Evolutionary conservation across 177 flowering plant species (phyloP).

Genomic region (Telopea speciosissima): DNA sequence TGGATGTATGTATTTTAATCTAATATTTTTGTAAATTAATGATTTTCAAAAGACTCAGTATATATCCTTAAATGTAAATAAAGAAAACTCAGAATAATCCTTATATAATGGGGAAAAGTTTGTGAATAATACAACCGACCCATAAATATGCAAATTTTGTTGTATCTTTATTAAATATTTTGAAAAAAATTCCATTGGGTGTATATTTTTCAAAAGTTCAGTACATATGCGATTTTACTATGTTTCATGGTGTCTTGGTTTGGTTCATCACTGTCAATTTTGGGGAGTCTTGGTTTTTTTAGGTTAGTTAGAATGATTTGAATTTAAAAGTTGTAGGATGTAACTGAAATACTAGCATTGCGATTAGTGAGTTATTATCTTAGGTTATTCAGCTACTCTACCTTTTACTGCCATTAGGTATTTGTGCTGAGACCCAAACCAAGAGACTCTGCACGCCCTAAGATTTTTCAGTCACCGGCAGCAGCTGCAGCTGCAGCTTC

Average conservation of each 20-base stretch:
- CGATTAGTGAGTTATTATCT: background rate
- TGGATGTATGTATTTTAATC: too few relatives aligned
- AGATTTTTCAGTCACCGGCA: conserved; percentile 87
- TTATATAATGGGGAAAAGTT: too few relatives aligned
- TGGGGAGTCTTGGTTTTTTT: background rate
- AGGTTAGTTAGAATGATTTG: background rate
- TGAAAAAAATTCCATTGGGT: too few relatives aligned
- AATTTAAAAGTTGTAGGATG: background rate
- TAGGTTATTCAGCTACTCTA: background rate
- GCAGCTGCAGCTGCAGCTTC: conserved; percentile 99
- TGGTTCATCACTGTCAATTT: background rate
- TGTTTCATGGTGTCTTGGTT: background rate
- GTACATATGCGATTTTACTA: too few relatives aligned
- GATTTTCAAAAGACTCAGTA: background rate
- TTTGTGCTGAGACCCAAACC: conserved; percentile 72
- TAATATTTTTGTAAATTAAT: too few relatives aligned
- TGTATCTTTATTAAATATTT: background rate
- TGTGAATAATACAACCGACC: background rate
- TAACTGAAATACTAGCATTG: background rate
- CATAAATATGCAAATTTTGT: background rate
- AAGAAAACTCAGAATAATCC: too few relatives aligned
- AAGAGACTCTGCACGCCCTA: conserved; percentile 54
- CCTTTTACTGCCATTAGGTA: conserved; percentile 38
- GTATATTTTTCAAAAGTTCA: too few relatives aligned
- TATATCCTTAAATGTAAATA: too few relatives aligned